A percentile compares a stretch with the other conserved stretches of the same genome.
These are phyloP conservation scores for Neurospora terricola DNA, from an alignment of 495 filamentous ascomycete species.

Conservation along the genomic window DNA sequence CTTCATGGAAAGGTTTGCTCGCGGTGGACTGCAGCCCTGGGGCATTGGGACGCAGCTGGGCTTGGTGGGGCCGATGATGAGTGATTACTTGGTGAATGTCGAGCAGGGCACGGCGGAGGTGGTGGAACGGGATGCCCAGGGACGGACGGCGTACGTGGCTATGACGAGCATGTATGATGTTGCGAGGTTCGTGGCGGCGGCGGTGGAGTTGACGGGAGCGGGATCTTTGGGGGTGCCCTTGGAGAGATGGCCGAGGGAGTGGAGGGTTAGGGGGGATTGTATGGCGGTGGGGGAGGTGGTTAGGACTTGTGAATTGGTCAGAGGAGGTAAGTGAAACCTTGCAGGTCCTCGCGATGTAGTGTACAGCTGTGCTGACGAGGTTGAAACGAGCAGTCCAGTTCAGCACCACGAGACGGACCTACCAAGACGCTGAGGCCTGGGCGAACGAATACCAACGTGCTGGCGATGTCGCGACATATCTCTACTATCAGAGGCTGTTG, in stretches of 20 bases:
- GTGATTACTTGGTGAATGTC: constrained; percentile 56
- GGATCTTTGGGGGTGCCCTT: constrained; percentile 7
- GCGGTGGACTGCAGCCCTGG: constrained; percentile 42
- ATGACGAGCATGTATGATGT: constrained; percentile 61
- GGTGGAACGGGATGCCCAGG: constrained; percentile 38
- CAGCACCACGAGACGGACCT: constrained; percentile 24
- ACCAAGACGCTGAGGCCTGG: constrained; percentile 33
- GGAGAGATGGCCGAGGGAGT: constrained; percentile 54
- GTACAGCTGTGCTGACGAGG: too few species aligned
- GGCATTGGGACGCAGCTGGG: constrained; percentile 41
- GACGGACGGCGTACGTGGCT: constrained; percentile 43
- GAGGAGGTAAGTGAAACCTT: too few species aligned
- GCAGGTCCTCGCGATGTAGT: too few species aligned
- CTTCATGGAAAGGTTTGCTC: constrained; percentile 67
- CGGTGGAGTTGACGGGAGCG: constrained; percentile 35
- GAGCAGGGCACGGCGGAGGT: constrained; percentile 46
- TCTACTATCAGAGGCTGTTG: constrained; percentile 35
- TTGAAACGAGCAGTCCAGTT: constrained; percentile 29
- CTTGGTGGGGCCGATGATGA: constrained; percentile 35
- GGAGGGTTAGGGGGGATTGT: constrained; percentile 52
- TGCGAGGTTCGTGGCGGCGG: constrained; percentile 52
- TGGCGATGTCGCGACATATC: constrained; percentile 26
- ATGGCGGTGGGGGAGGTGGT: constrained; percentile 45
- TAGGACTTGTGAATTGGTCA: constrained; percentile 29
- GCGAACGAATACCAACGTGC: constrained; percentile 28